phyloP scores from a whole-genome alignment of 2,329 filamentous ascomycete species.

The Ophiocordyceps camponoti-floridani region DNA sequence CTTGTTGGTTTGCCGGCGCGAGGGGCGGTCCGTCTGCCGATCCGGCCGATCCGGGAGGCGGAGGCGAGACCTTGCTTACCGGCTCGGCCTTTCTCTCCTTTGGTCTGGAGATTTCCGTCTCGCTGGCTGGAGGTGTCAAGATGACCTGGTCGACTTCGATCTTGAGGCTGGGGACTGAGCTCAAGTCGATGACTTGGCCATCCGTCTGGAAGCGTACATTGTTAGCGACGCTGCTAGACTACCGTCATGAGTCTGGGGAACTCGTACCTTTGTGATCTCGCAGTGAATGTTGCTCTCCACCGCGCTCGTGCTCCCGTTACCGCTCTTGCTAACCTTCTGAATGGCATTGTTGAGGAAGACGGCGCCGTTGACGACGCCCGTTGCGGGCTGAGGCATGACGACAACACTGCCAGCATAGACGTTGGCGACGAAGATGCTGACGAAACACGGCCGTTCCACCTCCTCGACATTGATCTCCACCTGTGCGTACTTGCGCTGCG shows the following conservation, averaged over 20 bases:
- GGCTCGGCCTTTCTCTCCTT: not conserved
- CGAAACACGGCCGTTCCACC: not conserved
- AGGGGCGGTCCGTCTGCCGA: not conserved
- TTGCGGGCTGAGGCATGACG: not conserved
- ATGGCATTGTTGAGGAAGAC: not conserved
- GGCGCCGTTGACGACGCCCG: not conserved
- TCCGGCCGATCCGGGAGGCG: not conserved
- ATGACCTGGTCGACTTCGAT: not conserved
- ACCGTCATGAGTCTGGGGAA: not conserved
- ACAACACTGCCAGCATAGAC: not conserved
- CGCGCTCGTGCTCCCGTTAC: not conserved
- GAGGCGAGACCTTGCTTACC: not conserved
- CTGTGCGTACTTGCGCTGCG: not conserved
- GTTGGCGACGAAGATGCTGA: not conserved
- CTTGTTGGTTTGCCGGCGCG: not conserved
- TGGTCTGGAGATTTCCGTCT: not conserved
- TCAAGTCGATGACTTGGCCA: not conserved
- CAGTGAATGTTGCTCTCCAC: not conserved
- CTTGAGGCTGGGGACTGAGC: not conserved
- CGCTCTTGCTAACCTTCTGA: not conserved
- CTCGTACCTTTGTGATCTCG: not conserved
- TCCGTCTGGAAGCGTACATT: not conserved
- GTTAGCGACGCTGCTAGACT: not conserved
- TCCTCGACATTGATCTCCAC: not conserved
- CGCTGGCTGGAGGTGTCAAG: not conserved